phyloP scores from a whole-genome alignment of 192 early-diverging fungal genomes.

The Paraglomus occultum region DNA sequence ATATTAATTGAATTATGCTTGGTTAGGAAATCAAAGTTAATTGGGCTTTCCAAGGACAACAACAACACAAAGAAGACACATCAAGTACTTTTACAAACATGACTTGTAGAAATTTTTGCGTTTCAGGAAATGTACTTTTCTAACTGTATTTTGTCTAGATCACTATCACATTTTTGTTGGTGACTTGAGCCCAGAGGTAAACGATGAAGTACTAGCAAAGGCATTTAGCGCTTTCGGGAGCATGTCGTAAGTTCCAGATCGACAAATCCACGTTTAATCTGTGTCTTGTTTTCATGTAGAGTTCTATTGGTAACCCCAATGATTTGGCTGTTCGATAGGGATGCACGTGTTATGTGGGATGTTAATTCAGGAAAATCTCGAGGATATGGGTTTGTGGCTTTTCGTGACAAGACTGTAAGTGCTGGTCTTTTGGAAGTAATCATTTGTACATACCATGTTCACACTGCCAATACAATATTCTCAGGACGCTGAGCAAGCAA shows the following conservation, averaged over 20 bases:
- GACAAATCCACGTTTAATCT: too few relatives aligned
- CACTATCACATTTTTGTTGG: constrained; percentile 94
- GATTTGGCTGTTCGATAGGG: constrained; percentile 43
- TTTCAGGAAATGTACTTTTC: constrained; percentile 36
- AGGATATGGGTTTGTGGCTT: constrained; percentile 91
- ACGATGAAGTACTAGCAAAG: constrained; percentile 72
- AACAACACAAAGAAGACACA: constrained; percentile 63
- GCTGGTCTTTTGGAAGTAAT: not conserved
- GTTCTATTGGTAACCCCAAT: not conserved
- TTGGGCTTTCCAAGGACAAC: constrained; percentile 60
- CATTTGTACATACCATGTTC: not conserved
- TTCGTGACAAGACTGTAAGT: constrained; percentile 69
- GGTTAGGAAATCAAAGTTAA: constrained; percentile 67
- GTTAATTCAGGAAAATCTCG: constrained; percentile 82
- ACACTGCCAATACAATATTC: not conserved
- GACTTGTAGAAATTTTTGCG: constrained; percentile 5
- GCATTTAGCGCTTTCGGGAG: constrained; percentile 73
- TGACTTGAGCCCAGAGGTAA: constrained; percentile 89
- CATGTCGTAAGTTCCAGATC: constrained; percentile 61
- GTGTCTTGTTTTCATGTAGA: not conserved
- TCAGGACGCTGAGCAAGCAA: constrained; percentile 83
- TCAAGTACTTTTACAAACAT: constrained; percentile 36
- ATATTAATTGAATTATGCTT: constrained; percentile 1
- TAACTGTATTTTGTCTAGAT: constrained; percentile 33
- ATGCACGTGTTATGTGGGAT: constrained; percentile 96